Evolutionary conservation across 106 monocot genomes (phyloP), one percentile per base, ranked within the genome.

Genomic region (Acanthochlamys bracteata): DNA sequence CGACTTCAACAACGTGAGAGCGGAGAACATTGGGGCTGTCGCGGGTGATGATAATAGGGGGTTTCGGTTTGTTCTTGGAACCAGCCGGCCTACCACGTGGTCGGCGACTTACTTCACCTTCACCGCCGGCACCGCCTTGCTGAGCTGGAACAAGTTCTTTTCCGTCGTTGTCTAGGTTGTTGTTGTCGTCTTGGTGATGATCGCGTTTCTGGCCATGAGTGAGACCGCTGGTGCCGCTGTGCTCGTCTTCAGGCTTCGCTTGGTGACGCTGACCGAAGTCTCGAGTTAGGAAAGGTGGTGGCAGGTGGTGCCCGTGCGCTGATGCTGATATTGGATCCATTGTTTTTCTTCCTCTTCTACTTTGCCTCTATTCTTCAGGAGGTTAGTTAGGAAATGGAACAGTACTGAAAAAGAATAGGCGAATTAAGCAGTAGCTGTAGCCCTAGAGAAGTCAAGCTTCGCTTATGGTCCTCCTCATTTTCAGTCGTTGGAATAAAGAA

Each of bases 301-400:
- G 84, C 25, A 80, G 84, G 24, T 84, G 84, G 42, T 80, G 74
- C 23, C 76, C 75, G 42, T 76, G 80, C 17, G 68, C 21, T 0
- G 75, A 72, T 15, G 71, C 68, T 14, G 70, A 59, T 46, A 82
- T 24, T n/a, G 53, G 78, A 84, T 84, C 80, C 84, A 84, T 84
- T 27, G 15, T 60, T 59, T 14, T 21, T 24, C 10, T 33, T 22
- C 16, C 52, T 61, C 16, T 20, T 40, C 47, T 61, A 13, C 15
- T 40, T 53, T 69, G 20, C 17, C 61, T 22, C n/a, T 11, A 2
- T 39, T 22, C 23, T 40, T 47, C 27, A 33, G 15, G 3, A 10
- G 10, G 57, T 16, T 65, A 65, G 64, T 57, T 58, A 73, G 59
- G 42, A 65, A 59, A 73, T 73, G 72, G 56, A 72, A 72, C 33